Percentiles rank a stretch among this genome's conserved stretches.
phyloP scores from a whole-genome alignment of 2,329 filamentous ascomycete species.

The Diaporthe citriasiana region DNA sequence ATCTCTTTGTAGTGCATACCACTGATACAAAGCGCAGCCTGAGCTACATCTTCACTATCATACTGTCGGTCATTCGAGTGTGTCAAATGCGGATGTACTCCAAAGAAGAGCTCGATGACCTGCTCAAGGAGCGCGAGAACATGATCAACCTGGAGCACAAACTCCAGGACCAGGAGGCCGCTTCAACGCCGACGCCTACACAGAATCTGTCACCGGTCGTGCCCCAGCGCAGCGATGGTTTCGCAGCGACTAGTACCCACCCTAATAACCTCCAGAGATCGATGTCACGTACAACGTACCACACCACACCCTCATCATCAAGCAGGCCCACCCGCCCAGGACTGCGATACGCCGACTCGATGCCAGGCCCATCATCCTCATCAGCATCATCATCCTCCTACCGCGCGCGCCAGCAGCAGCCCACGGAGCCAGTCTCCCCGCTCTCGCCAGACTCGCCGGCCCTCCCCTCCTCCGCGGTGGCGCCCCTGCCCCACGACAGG shows the following conservation, averaged over 20 bases:
- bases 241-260: background rate
- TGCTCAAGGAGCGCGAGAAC: slow-evolving; percentile 46
- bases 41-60: slow-evolving; percentile 49
- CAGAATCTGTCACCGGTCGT: background rate
- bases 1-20: background rate
- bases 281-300: background rate
- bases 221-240: background rate
- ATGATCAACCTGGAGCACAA: slow-evolving; percentile 48
- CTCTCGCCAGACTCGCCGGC: slow-evolving; percentile 14
- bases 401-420: background rate
- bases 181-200: background rate
- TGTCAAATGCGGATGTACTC: slow-evolving; percentile 49
- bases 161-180: slow-evolving; percentile 40
- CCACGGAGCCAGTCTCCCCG: slow-evolving; percentile 2
- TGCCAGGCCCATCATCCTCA: slow-evolving; percentile 1
- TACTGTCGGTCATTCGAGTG: slow-evolving; percentile 50
- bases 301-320: slow-evolving; percentile 4
- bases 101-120: slow-evolving; percentile 46
- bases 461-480: background rate
- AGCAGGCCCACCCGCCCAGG: background rate
- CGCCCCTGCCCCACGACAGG: background rate
- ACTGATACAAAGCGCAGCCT: slow-evolving; percentile 45
- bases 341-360: background rate
- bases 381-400: background rate
- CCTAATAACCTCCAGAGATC: background rate